phyloP scores from a whole-genome alignment of 2,329 filamentous ascomycete genomes.

The Aschersonia sp. region DNA sequence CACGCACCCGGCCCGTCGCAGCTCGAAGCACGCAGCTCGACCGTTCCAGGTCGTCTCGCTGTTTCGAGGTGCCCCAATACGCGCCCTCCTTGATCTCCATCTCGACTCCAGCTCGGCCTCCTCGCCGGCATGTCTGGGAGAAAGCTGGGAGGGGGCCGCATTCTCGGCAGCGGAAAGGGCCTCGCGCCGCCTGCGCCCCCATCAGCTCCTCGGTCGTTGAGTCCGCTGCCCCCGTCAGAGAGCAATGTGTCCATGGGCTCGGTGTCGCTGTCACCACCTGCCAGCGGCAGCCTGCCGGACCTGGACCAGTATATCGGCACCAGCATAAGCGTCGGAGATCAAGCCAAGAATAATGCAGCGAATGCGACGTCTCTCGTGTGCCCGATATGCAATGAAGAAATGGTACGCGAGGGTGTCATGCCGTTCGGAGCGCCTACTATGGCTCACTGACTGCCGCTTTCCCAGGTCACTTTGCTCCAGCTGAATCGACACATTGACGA shows the following conservation, averaged over 20 bases:
- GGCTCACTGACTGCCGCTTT: background rate
- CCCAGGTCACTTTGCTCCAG: constrained; percentile 76
- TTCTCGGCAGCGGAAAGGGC: constrained; percentile 74
- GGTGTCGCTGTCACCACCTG: constrained; percentile 46
- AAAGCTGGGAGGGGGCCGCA: constrained; percentile 82
- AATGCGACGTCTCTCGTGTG: constrained; percentile 58
- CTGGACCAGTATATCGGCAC: constrained; percentile 66
- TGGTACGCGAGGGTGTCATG: constrained; percentile 43
- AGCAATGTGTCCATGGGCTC: constrained; percentile 71
- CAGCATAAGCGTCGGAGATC: constrained; percentile 54
- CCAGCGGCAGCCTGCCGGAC: constrained; percentile 48
- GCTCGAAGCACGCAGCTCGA: constrained; percentile 18
- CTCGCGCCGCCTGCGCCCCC: constrained; percentile 48
- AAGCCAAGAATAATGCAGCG: constrained; percentile 34
- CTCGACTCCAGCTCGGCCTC: background rate
- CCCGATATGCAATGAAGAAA: constrained; percentile 97
- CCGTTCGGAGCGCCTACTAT: background rate
- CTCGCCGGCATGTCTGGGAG: constrained; percentile 54
- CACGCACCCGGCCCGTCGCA: constrained; percentile 8
- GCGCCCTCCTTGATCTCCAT: background rate
- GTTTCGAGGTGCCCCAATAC: constrained; percentile 4
- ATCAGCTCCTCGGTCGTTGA: constrained; percentile 28
- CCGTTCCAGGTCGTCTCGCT: constrained; percentile 18
- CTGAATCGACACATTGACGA: constrained; percentile 80
- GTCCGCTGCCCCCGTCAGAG: constrained; percentile 39